Base-by-base conservation (phyloP, 2,329 filamentous ascomycete genomes). In the Hypoxylon sp. region DNA sequence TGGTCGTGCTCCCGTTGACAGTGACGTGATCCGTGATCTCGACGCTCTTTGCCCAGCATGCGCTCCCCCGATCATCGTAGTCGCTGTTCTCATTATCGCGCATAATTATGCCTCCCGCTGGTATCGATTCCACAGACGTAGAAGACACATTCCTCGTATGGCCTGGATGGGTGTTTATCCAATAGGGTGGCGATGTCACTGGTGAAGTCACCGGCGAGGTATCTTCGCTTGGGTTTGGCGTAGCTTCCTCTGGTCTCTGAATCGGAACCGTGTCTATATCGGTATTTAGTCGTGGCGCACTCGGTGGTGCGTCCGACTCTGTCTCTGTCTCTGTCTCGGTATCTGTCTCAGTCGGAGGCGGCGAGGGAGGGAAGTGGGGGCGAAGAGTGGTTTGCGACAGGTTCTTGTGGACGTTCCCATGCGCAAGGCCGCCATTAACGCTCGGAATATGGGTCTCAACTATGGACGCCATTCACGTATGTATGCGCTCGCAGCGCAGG, bases 21-120 rank as follows among this genome's bases (percentile, higher is more conserved):
- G 87, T 70, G 10, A 85, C 84, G 73, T 85, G 79, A 71, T 87
- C 84, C 37, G 82, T 79, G 43, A 90, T 82, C 68, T 85, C 81
- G 56, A 89, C 87, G 73, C 85, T 87, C 76, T 81, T 84, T 28
- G 87, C 87, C 87, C 87, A 90, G 76, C 87, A 90, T 11, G 85
- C 86, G 39, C 62, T 67, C 3, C 71, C 73, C 37, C 76, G 71
- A 15, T 74, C 82, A 64, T 83, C 78, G 51, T 79, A 75, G 46
- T 82, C 82, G 62, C 79, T 82, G 32, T 80, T 81, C 68, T 88
- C 86, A 74, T 89, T 89, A 73, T 90, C 87, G 65, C 83, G 85
- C 62, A 90, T 77, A 6, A 82, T 87, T 68, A 90, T 90, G 44
- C 82, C 85, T 34, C 85, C 85, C 0, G 75, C 72, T 1, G 80